Evolutionary conservation across 768 basidiomycete genomes (phyloP).

Genomic region (Tephrocybe sp.): DNA sequence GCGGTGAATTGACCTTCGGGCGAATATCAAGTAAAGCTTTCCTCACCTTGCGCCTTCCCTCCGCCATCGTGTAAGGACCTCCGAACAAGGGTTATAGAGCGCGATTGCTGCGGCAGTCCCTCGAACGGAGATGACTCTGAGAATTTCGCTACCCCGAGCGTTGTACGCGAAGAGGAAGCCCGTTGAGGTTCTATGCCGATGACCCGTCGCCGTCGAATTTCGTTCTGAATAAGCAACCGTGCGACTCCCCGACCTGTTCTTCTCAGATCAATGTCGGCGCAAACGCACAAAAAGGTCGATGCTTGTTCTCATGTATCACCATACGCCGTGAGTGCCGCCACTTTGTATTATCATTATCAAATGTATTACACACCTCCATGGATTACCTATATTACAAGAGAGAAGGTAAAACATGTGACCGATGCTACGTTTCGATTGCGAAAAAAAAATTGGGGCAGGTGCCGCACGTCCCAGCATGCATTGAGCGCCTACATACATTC

Average conservation of each 20-base stretch:
- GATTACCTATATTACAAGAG: neutral
- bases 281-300: too few relatives aligned
- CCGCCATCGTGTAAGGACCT: neutral
- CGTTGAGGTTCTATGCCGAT: neutral
- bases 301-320: neutral
- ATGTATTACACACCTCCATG: neutral
- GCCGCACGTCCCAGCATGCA: too few relatives aligned
- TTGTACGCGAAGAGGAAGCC: constrained; percentile 8
- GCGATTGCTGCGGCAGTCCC: constrained; percentile 9
- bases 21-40: constrained; percentile 1
- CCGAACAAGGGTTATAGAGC: constrained; percentile 9
- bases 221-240: neutral
- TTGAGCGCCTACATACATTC: neutral
- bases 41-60: constrained; percentile 1
- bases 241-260: neutral
- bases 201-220: neutral
- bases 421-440: too few relatives aligned
- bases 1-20: neutral
- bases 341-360: neutral
- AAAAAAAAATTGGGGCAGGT: too few relatives aligned
- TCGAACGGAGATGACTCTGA: neutral
- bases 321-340: neutral
- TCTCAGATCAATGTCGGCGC: neutral
- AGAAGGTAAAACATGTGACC: too few relatives aligned
- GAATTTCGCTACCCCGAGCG: constrained; percentile 8